A percentile compares a stretch with the other conserved stretches of the same genome.
phyloP scores from a whole-genome alignment of 2,329 filamentous ascomycete genomes.

The Rutstroemia sp. region DNA sequence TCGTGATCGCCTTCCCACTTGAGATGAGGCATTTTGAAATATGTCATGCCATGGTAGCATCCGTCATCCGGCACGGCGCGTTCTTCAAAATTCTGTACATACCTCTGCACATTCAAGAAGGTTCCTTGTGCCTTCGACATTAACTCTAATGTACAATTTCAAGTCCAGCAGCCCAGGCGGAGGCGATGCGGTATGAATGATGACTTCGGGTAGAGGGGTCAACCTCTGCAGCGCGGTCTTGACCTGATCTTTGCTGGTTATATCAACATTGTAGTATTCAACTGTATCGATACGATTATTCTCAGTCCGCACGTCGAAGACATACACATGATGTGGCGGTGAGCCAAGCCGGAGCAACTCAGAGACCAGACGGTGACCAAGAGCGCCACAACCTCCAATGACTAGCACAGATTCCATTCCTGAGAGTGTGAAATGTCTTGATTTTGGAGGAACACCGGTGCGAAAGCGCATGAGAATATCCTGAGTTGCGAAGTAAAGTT shows the following conservation, averaged over 20 bases:
- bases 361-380: conserved; percentile 74
- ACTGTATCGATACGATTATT: conserved; percentile 51
- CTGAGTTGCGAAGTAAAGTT: too few relatives aligned
- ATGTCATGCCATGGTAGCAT: too few relatives aligned
- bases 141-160: conserved; percentile 38
- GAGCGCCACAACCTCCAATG: conserved; percentile 73
- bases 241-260: conserved; percentile 37
- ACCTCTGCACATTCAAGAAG: conserved; percentile 32
- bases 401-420: conserved; percentile 48
- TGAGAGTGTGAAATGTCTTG: too few relatives aligned
- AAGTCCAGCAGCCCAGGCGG: conserved; percentile 31
- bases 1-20: too few relatives aligned
- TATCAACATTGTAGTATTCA: conserved; percentile 41
- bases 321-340: conserved; percentile 45
- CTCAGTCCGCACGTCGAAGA: conserved; percentile 63
- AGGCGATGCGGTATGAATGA: conserved; percentile 43
- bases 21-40: too few relatives aligned
- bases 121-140: conserved; percentile 42
- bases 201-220: conserved; percentile 36
- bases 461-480: too few relatives aligned
- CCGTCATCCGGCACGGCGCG: too few relatives aligned
- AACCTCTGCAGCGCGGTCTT: conserved; percentile 34
- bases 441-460: too few relatives aligned
- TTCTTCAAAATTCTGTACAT: not conserved
- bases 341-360: conserved; percentile 48